Evolutionary conservation across 2,329 filamentous ascomycete species (phyloP).

Genomic region (Arthrobotrys entomopaga): DNA sequence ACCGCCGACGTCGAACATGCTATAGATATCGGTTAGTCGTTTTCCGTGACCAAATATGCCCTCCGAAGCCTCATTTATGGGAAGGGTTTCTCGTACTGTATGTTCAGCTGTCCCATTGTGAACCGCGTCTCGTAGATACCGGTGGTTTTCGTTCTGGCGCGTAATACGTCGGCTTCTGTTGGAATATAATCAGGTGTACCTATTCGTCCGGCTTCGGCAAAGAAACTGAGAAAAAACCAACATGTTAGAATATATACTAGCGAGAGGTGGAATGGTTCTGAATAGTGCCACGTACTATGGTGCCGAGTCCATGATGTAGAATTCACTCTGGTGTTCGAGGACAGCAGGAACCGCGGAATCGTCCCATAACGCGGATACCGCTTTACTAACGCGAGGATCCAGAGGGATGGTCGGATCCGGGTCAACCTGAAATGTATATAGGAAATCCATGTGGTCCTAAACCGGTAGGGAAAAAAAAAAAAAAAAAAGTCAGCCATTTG

Average conservation of each 20-base stretch:
- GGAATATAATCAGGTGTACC: slow-evolving; percentile 85
- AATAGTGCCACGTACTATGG: slow-evolving; percentile 77
- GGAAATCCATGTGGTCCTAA: slow-evolving; percentile 80
- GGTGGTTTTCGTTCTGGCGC: slow-evolving; percentile 96
- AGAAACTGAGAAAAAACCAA: slow-evolving; percentile 74
- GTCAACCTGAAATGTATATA: slow-evolving; percentile 88
- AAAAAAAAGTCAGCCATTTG: slow-evolving; percentile 12
- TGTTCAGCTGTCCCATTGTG: slow-evolving; percentile 97
- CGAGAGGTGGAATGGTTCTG: slow-evolving; percentile 38
- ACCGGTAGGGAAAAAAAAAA: no score
- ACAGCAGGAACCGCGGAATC: slow-evolving; percentile 84
- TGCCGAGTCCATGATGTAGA: slow-evolving; percentile 99
- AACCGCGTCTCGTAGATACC: slow-evolving; percentile 99
- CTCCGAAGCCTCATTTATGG: slow-evolving; percentile 2
- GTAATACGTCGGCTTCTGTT: slow-evolving; percentile 91
- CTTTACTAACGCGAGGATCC: slow-evolving; percentile 80
- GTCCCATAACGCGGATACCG: slow-evolving; percentile 87
- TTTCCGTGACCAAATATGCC: slow-evolving; percentile 28
- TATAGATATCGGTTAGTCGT: slow-evolving; percentile 64
- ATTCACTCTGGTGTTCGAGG: slow-evolving; percentile 94
- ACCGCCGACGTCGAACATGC: slow-evolving; percentile 99
- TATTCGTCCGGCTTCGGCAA: slow-evolving; percentile 90
- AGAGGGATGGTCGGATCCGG: slow-evolving; percentile 87
- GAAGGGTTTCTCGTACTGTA: slow-evolving; percentile 75
- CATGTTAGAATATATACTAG: slow-evolving; percentile 58